Evolutionary conservation across 2,329 filamentous ascomycete genomes (phyloP), one percentile per base, ranked within the genome.

Genomic region (Claviceps quebecensis): DNA sequence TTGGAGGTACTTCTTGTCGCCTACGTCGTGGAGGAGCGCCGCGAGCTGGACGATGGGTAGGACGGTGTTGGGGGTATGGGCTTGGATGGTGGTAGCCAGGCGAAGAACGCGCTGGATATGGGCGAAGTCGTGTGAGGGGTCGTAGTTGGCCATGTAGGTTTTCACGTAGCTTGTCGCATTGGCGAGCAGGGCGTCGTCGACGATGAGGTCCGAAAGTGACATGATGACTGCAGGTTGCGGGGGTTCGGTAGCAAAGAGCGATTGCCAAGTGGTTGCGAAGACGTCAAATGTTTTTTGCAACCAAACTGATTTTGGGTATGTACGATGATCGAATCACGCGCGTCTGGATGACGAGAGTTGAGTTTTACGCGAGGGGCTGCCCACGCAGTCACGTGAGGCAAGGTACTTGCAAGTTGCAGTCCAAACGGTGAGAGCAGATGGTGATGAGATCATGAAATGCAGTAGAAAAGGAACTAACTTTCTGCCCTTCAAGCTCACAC

Each of bases 61-160:
- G 29, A 58, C 52, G 8, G 59, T 64, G 48, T 52, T 58, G 51
- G 61, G 66, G 50, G 81, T 76, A 41, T 67, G 64, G 47, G 71
- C 61, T 53, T 86, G 73, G 55, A 89, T 84, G 57, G 76, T 70
- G 45, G 79, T 78, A 6, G 88, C 79, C 38, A 93, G 77, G n/a
- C 77, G 75, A 22, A 89, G 70, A 22, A 96, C 89, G 50, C 90
- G 84, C 56, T 81, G 72, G 60, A 95, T 86, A 66, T 96, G 90
- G 52, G 79, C 72, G 72, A 87, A 94, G 70, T 95, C 87, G 71
- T 96, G 90, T 2, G 87, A 95, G 49, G 81, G 81, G 68, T 96
- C 90, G 68, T 87, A 87, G 56, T 78, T 73, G 45, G 78, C 72
- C 83, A 90, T 91, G 72, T 86, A 88, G 43, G 74, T 70, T 61